Base-by-base conservation (phyloP, 164 flowering plant species). In the Nelumbo lutea region DNA sequence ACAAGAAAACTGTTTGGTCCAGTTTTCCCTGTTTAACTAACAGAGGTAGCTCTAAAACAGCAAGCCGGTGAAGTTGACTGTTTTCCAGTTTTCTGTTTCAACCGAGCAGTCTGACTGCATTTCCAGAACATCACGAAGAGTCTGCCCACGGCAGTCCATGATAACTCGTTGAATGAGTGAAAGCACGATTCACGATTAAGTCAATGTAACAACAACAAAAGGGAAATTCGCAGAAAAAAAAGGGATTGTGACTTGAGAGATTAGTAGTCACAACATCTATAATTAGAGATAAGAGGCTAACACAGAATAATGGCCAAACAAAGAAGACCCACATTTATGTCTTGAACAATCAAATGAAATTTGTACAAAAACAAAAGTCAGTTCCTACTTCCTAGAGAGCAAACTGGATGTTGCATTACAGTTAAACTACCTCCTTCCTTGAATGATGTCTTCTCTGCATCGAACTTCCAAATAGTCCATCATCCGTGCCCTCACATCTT, bases 321-420 rank as follows among this genome's bases (percentile, higher is more conserved):
- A 68, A 62, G 48, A 74, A 73, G 59, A 59, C 42, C 73, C 70
- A 67, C 71, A 77, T 64, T 75, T 51, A 66, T 53, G 74, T 61
- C 78, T 51, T 65, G 68, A 72, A 72, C 75, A 77, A 80, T 76
- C 78, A 76, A 79, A 73, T 76, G 53, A 66, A 66, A 73, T 76
- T 78, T 80, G 75, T 84, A 82, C 85, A 82, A 51, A 9, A 61
- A 43, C 68, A 68, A 67, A 64, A 42, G 27, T 27, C 27, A 27
- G 27, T 27, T 27, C 27, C 27, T 27, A 27, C 27, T 55, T 62
- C 60, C 68, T 73, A 45, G 11, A 74, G 50, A 59, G 53, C 9
- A 59, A 10, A 56, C 39, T 62, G 39, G n/a, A 51, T 13, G 48
- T 41, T 53, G 59, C 62, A 66, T 78, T 72, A 41, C n/a, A 70